Percentiles rank a stretch among this genome's conserved stretches.
Conservation (phyloP, 2,329 filamentous ascomycete species). For the Penicillium sp. region DNA sequence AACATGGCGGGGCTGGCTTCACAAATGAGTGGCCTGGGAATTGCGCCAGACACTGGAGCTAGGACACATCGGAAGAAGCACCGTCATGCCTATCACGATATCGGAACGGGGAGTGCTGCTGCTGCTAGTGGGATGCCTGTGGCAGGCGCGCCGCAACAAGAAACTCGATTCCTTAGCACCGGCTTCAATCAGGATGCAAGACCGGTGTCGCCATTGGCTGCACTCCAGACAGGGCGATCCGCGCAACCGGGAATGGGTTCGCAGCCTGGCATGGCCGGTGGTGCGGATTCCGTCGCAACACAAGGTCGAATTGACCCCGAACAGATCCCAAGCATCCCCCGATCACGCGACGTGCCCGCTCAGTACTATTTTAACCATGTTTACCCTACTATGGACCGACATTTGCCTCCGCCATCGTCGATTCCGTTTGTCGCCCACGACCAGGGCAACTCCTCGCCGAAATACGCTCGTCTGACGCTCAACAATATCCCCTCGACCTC, state of each 20-base stretch:
- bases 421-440: constrained; percentile 91
- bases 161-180: constrained; percentile 60
- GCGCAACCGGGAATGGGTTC: constrained; percentile 23
- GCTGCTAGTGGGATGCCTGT: constrained; percentile 67
- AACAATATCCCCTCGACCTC: constrained; percentile 86
- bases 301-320: constrained; percentile 81
- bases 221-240: constrained; percentile 18
- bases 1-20: constrained; percentile 47
- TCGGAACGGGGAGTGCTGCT: constrained; percentile 56
- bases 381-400: constrained; percentile 93
- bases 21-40: constrained; percentile 75
- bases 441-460: constrained; percentile 94
- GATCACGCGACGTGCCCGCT: constrained; percentile 77
- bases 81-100: constrained; percentile 83
- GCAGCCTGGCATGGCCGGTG: constrained; percentile 37
- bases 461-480: constrained; percentile 84
- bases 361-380: constrained; percentile 82
- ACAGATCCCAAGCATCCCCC: constrained; percentile 86
- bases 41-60: constrained; percentile 52
- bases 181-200: constrained; percentile 42
- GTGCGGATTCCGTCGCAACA: constrained; percentile 59
- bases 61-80: constrained; percentile 79
- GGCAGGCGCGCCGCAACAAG: constrained; percentile 53
- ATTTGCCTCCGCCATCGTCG: constrained; percentile 82
- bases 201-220: constrained; percentile 30